A percentile compares a stretch with the other conserved stretches of the same genome.
Evolutionary conservation across 352 stramenopile species (phyloP).

Genomic region (Phytophthora pinifolia): DNA sequence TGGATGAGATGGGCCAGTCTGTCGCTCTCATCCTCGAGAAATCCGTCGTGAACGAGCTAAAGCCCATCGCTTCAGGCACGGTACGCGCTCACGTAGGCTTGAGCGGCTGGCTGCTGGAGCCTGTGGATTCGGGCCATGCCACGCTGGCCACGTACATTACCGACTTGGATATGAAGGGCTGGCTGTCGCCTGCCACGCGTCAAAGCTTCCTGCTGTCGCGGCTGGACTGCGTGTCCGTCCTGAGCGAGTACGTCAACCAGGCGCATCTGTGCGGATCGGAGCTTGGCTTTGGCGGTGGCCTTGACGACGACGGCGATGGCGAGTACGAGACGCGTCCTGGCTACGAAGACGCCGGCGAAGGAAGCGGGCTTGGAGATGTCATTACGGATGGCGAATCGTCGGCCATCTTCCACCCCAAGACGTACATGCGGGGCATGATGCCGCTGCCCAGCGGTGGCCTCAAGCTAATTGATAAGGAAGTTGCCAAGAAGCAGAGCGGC

Average conservation of each 20-base stretch:
- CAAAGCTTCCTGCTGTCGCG: conserved; percentile 54
- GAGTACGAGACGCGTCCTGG: conserved; percentile 30
- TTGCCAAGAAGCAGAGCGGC: conserved; percentile 83
- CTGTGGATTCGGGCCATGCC: conserved; percentile 49
- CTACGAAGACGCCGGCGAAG: conserved; percentile 39
- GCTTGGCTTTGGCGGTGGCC: conserved; percentile 42
- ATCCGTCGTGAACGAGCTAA: conserved; percentile 76
- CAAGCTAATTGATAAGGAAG: conserved; percentile 84
- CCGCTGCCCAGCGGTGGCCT: conserved; percentile 68
- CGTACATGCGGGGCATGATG: conserved; percentile 83
- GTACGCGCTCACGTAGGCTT: conserved; percentile 65
- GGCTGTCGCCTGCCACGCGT: conserved; percentile 47
- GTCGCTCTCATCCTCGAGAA: conserved; percentile 80
- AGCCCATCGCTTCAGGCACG: conserved; percentile 35
- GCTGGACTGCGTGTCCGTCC: conserved; percentile 61
- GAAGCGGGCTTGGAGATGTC: conserved; percentile 27
- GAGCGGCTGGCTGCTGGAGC: conserved; percentile 78
- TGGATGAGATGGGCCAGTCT: conserved; percentile 55
- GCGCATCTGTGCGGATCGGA: conserved; percentile 54
- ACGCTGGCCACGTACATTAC: conserved; percentile 78
- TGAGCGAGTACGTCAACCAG: conserved; percentile 68
- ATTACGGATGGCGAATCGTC: conserved; percentile 31
- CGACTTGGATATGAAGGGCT: conserved; percentile 61
- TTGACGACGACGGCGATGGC: conserved; percentile 46
- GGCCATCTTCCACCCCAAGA: conserved; percentile 66